Conservation (phyloP, 768 basidiomycete species). For the Tricholoma saponaceum region DNA sequence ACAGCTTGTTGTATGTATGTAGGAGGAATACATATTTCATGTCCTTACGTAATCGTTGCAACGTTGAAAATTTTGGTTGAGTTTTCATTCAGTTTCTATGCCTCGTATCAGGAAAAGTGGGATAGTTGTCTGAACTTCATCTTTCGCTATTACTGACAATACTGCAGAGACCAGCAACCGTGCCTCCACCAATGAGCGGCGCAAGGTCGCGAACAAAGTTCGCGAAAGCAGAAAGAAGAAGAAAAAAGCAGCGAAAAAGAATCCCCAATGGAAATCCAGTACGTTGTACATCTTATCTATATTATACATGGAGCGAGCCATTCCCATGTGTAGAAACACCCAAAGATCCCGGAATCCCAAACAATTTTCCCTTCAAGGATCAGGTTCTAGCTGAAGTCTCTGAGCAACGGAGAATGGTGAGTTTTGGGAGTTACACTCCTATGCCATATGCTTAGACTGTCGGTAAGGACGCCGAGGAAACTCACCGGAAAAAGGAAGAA, state of each 20-base stretch:
- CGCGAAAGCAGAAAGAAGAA: conserved; percentile 75
- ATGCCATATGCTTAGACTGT: neutral
- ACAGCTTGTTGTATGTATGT: neutral
- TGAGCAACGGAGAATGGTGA: conserved; percentile 71
- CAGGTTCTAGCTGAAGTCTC: conserved; percentile 89
- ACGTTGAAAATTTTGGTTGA: neutral
- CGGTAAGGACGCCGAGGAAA: conserved; percentile 72
- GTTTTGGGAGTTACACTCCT: conserved; percentile 15
- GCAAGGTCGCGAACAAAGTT: conserved; percentile 70
- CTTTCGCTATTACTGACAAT: neutral
- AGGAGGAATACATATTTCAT: neutral
- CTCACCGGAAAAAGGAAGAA: conserved; percentile 59
- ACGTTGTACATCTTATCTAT: conserved; percentile 22
- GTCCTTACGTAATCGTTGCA: neutral
- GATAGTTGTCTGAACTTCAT: neutral
- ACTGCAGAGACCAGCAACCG: conserved; percentile 80
- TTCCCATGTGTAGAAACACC: conserved; percentile 50
- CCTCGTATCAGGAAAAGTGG: conserved; percentile 15
- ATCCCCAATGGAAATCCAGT: conserved; percentile 88
- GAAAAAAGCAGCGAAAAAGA: conserved; percentile 72
- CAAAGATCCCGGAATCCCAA: conserved; percentile 93
- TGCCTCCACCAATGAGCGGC: conserved; percentile 65
- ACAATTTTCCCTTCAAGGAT: conserved; percentile 91
- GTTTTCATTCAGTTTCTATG: neutral
- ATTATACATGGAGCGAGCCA: neutral